Conservation (phyloP, 768 basidiomycete species). For the Wakefieldia striispora region DNA sequence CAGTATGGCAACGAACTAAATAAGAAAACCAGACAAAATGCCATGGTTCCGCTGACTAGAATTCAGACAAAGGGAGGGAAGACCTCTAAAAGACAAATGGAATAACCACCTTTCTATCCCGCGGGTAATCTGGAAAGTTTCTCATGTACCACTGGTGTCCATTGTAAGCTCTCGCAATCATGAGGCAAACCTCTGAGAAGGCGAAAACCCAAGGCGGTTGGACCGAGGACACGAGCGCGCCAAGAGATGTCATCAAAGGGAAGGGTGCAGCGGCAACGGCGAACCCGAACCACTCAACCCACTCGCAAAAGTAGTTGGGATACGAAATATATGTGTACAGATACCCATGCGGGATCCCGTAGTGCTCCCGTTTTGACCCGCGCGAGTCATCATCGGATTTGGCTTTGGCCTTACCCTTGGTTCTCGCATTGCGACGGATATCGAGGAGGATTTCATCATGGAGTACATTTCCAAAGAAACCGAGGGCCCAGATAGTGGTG, state of each 20-base stretch:
- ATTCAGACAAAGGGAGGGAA: too few relatives aligned
- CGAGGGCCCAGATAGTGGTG: constrained; percentile 62
- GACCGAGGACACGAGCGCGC: constrained; percentile 43
- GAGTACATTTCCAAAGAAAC: constrained; percentile 75
- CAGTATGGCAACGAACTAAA: too few relatives aligned
- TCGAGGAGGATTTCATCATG: constrained; percentile 91
- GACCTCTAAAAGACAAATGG: constrained; percentile 62
- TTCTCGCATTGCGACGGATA: constrained; percentile 64
- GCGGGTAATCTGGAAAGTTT: constrained; percentile 81
- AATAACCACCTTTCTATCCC: constrained; percentile 72
- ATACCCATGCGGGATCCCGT: constrained; percentile 77
- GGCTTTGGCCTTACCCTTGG: constrained; percentile 30
- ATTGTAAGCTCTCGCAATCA: constrained; percentile 78
- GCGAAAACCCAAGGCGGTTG: constrained; percentile 82
- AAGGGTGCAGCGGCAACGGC: constrained; percentile 69
- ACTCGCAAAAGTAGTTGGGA: constrained; percentile 94
- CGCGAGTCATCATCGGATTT: constrained; percentile 27
- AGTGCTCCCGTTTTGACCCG: constrained; percentile 46
- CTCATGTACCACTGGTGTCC: constrained; percentile 85
- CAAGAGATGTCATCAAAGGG: constrained; percentile 33
- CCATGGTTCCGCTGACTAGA: too few relatives aligned
- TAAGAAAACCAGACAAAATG: too few relatives aligned
- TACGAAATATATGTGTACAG: constrained; percentile 80
- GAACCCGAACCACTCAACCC: constrained; percentile 92
- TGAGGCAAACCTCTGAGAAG: constrained; percentile 63